Percentiles rank a stretch among this genome's conserved stretches.
phyloP scores from a whole-genome alignment of 1,284 basidiomycete genomes.

The Trichosporon coremiiforme region DNA sequence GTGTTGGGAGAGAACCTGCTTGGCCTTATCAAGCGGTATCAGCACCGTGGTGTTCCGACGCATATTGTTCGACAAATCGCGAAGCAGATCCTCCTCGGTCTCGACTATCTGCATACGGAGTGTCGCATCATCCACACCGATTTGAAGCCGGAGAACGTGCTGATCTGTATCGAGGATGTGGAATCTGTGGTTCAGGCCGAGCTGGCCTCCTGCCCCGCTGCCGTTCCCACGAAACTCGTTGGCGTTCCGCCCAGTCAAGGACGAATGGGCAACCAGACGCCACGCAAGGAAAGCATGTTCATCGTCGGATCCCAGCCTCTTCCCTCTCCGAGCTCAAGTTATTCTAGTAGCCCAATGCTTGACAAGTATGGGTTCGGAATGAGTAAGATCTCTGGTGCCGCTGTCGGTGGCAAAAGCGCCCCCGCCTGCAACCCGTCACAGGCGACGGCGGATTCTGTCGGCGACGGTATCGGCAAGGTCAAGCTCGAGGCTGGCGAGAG shows the following conservation, averaged over 20 bases:
- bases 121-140: slow-evolving; percentile 96
- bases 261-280: slow-evolving; percentile 95
- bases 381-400: slow-evolving; percentile 63
- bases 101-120: slow-evolving; percentile 97
- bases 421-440: slow-evolving; percentile 22
- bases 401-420: slow-evolving; percentile 35
- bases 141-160: slow-evolving; percentile 96
- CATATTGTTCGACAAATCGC: slow-evolving; percentile 94
- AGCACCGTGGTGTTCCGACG: slow-evolving; percentile 87
- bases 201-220: slow-evolving; percentile 64
- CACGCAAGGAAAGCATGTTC: slow-evolving; percentile 79
- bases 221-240: slow-evolving; percentile 77
- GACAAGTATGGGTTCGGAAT: slow-evolving; percentile 93
- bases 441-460: slow-evolving; percentile 56
- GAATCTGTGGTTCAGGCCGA: slow-evolving; percentile 90
- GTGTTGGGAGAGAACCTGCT: slow-evolving; percentile 98
- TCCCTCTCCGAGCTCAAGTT: slow-evolving; percentile 73
- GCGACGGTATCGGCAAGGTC: slow-evolving; percentile 66
- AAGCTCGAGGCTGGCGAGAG: slow-evolving; percentile 60
- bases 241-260: slow-evolving; percentile 95
- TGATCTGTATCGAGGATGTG: slow-evolving; percentile 96
- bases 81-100: slow-evolving; percentile 90
- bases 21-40: slow-evolving; percentile 88
- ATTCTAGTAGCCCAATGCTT: slow-evolving; percentile 73
- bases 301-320: slow-evolving; percentile 94